Evolutionary conservation across 306 rosid genomes (phyloP), one percentile per base, ranked within the genome.

Genomic region (Sophora flavescens): DNA sequence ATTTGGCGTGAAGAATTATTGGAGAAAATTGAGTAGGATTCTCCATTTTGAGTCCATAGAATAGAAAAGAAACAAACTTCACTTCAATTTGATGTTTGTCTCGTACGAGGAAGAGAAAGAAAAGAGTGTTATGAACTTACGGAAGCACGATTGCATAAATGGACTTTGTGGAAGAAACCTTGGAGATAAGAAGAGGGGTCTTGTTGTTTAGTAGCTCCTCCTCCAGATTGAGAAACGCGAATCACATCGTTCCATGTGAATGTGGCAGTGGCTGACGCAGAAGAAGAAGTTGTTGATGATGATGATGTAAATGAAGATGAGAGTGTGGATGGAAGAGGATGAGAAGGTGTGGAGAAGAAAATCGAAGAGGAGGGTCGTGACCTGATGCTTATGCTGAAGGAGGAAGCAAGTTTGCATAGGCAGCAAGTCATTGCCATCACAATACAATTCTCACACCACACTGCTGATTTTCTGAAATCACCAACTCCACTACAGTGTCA

Each of bases 241-340:
- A 82, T 28, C 26, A 74, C 90, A 71, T 90, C 88, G 51, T 89
- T 83, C 98, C 98, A 91, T 4, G 91, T 78, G 86, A 91, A 85
- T 15, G 65, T 35, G 26, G 63, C 58, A 6, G 74, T 8, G 58
- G 84, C 53, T 10, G 86, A 78, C 9, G 38, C 8, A 41, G 81
- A 41, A 74, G n/a, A n/a, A n/a, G 79, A 84, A 44, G 22, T 11
- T 5, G 28, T n/a, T 1, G 63, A 82, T 4, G 44, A 59, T 6
- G 81, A 66, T 67, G n/a, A n/a, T n/a, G n/a, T 28, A 28, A 77
- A 59, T 57, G 74, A 16, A 71, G 70, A 56, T 64, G 78, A 17
- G 17, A 30, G 42, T 9, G 14, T 62, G 14, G n/a, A 50, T 63
- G 81, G 69, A 26, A 62, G 56, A 42, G 74, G 52, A 12, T 1